Conservation (phyloP, 225 moss, liverwort and hornwort genomes). For the Bryoerythrophyllum caledonicum region DNA sequence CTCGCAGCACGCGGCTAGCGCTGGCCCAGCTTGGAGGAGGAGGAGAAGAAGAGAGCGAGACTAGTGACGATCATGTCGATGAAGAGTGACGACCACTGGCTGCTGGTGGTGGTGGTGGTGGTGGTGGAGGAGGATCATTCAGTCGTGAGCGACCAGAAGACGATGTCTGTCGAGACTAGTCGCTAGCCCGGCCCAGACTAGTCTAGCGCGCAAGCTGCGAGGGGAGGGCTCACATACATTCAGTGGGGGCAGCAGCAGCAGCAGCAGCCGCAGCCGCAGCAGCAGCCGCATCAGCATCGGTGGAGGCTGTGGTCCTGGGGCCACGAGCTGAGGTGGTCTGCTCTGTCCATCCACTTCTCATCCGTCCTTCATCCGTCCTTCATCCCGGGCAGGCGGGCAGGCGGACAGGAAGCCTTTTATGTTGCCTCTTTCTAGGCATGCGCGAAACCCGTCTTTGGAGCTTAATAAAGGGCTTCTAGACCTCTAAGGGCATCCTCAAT, state of each 20-base stretch:
- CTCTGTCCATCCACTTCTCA: neutral
- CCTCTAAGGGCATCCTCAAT: too few species aligned
- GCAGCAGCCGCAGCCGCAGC: too few species aligned
- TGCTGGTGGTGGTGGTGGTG: neutral
- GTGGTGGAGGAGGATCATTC: slow-evolving; percentile 23
- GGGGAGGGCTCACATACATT: neutral
- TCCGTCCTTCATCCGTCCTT: neutral
- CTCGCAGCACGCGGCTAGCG: neutral
- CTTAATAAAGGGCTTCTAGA: too few species aligned
- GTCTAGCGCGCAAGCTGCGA: neutral
- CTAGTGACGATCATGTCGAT: slow-evolving; percentile 18
- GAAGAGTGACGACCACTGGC: neutral
- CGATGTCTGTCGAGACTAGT: slow-evolving; percentile 23
- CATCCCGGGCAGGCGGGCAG: neutral
- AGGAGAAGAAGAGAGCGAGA: neutral
- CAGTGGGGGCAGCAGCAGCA: neutral
- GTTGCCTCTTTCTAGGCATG: neutral
- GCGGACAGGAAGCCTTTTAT: neutral
- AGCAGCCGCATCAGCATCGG: neutral
- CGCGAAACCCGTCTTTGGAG: neutral
- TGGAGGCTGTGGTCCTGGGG: slow-evolving; percentile 27
- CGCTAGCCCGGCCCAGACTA: neutral
- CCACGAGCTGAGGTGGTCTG: neutral
- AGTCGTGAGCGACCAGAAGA: slow-evolving; percentile 8
- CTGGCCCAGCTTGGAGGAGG: slow-evolving; percentile 8